Conservation (phyloP, 768 basidiomycete species). For the Mycena leptocephala region DNA sequence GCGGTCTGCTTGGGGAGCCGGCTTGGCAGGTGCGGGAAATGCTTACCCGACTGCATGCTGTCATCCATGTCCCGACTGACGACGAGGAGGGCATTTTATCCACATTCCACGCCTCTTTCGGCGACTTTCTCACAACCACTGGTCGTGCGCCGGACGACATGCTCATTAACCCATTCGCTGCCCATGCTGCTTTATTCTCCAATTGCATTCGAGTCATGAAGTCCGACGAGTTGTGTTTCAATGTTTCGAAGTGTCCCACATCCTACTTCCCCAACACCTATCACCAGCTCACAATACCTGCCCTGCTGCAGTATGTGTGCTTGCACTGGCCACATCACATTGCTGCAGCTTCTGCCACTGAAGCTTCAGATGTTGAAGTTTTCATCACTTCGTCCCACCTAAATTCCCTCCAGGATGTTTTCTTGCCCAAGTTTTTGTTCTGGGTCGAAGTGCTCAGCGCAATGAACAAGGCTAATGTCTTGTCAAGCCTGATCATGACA, state of each 20-base stretch:
- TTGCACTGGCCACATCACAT: constrained; percentile 1
- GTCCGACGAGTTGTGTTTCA: constrained; percentile 2
- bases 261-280: not conserved
- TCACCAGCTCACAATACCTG: not conserved
- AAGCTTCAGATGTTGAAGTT: too few relatives aligned
- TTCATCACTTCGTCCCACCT: not conserved
- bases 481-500: not conserved
- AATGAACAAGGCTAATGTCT: not conserved
- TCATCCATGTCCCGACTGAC: constrained; percentile 6
- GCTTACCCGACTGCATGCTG: constrained; percentile 5
- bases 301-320: not conserved
- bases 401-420: not conserved
- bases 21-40: constrained; percentile 1
- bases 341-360: not conserved
- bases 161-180: not conserved
- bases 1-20: not conserved
- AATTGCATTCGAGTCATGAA: constrained; percentile 8
- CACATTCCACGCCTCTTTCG: constrained; percentile 6
- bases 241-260: constrained; percentile 4
- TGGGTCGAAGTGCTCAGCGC: too few relatives aligned
- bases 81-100: not conserved
- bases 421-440: not conserved
- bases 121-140: constrained; percentile 1
- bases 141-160: not conserved
- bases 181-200: not conserved